A percentile compares a stretch with the other conserved stretches of the same genome.
Conservation (phyloP, 2,329 filamentous ascomycete species). For the Remersonia thermophila region DNA sequence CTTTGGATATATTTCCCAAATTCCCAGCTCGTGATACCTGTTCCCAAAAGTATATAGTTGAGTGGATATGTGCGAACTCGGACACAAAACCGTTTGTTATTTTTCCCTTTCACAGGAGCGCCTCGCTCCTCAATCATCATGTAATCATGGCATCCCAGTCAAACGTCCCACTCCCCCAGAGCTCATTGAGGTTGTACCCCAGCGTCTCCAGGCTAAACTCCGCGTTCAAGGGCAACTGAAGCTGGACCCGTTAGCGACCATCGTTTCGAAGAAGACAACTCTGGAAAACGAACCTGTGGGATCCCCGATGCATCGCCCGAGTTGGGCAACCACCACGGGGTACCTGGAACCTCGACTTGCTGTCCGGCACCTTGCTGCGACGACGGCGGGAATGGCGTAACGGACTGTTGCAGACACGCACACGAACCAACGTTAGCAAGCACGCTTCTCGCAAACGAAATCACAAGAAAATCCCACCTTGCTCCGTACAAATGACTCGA, state of each 20-base stretch:
- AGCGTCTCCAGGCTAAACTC: constrained; percentile 42
- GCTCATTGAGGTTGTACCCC: constrained; percentile 41
- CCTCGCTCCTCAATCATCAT: no score
- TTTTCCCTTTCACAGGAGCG: no score
- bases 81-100: no score
- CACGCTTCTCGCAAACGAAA: not conserved
- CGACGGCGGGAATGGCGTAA: constrained; percentile 14
- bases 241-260: constrained; percentile 17
- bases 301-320: constrained; percentile 24
- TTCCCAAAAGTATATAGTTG: no score
- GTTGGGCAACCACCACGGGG: constrained; percentile 18
- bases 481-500: constrained; percentile 9
- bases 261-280: not conserved
- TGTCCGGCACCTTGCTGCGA: constrained; percentile 8
- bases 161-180: constrained; percentile 35
- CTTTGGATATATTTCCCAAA: no score
- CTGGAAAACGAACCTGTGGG: constrained; percentile 24
- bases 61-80: no score
- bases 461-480: constrained; percentile 1
- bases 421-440: not conserved
- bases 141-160: constrained; percentile 16
- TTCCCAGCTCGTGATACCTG: no score
- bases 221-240: constrained; percentile 29
- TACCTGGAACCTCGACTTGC: constrained; percentile 16
- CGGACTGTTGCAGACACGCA: constrained; percentile 10